These are phyloP conservation scores for Plantago rigida DNA, from an alignment of 305 asterid species.

Conservation along the genomic window DNA sequence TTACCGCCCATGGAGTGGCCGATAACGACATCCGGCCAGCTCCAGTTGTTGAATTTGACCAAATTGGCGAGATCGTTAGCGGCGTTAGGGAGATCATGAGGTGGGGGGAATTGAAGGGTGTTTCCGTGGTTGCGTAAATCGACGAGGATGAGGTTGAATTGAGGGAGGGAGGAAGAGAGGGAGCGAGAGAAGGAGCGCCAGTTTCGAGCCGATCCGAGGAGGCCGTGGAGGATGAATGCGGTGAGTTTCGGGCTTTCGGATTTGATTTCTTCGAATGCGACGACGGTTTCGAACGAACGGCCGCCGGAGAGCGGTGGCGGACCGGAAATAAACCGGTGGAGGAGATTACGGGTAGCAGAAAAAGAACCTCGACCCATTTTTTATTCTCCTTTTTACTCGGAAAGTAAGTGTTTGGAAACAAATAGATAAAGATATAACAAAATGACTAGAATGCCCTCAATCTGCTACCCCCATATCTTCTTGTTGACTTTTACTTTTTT, in stretches of 20 bases:
- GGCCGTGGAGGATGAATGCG: constrained; percentile 82
- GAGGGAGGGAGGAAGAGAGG: constrained; percentile 55
- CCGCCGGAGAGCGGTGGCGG: constrained; percentile 32
- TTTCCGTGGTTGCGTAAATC: constrained; percentile 90
- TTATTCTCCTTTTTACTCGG: too few relatives aligned
- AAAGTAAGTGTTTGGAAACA: too few relatives aligned
- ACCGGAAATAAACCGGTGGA: constrained; percentile 36
- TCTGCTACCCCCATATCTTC: too few relatives aligned
- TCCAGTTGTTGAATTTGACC: constrained; percentile 60
- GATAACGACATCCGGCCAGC: constrained; percentile 86
- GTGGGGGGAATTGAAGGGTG: constrained; percentile 52
- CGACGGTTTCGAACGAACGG: constrained; percentile 56
- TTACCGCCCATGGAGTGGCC: constrained; percentile 98
- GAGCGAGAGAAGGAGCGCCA: constrained; percentile 87
- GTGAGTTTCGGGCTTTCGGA: constrained; percentile 49
- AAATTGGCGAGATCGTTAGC: constrained; percentile 74
- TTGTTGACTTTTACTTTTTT: too few relatives aligned
- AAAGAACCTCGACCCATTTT: too few relatives aligned
- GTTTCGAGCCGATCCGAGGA: constrained; percentile 83
- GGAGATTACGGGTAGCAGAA: background rate
- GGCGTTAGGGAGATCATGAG: constrained; percentile 69
- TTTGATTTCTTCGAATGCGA: constrained; percentile 68
- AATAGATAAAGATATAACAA: too few relatives aligned
- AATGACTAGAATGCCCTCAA: too few relatives aligned
- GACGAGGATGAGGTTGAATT: constrained; percentile 56